Conservation (phyloP, 306 rosid species). For the Ormosia semicastrata region DNA sequence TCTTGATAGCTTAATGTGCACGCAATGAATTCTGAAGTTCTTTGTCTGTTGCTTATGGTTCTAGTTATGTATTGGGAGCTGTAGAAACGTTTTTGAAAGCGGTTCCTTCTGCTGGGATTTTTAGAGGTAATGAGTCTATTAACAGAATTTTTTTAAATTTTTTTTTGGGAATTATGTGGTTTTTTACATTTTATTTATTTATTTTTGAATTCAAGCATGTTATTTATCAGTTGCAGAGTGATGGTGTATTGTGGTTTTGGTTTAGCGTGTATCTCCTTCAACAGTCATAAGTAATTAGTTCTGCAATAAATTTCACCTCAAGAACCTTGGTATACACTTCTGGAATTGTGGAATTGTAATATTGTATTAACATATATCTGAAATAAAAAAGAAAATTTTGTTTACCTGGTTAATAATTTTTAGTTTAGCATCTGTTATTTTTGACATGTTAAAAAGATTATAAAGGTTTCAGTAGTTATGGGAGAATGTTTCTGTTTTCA, state of each 20-base stretch:
- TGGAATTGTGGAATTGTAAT: neutral
- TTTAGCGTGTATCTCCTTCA: neutral
- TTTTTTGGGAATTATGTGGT: neutral
- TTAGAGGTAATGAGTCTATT: conserved; percentile 63
- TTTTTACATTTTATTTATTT: neutral
- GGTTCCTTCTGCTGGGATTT: conserved; percentile 90
- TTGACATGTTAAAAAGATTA: neutral
- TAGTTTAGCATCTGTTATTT: neutral
- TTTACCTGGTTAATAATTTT: neutral
- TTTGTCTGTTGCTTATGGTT: conserved; percentile 45
- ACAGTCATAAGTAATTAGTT: conserved; percentile 6
- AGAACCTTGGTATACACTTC: neutral
- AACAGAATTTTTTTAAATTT: neutral
- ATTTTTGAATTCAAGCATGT: neutral
- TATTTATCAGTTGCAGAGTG: neutral
- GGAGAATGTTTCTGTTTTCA: neutral
- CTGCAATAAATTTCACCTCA: neutral
- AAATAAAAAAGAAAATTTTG: neutral
- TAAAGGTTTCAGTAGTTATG: neutral
- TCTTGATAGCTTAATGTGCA: conserved; percentile 16
- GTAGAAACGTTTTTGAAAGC: conserved; percentile 99
- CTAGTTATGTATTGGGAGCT: conserved; percentile 96
- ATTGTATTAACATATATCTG: conserved; percentile 10
- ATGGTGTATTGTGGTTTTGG: conserved; percentile 6
- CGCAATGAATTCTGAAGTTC: conserved; percentile 20